phyloP scores from a whole-genome alignment of 1,284 basidiomycete genomes.

The Ceratobasidium sp. region DNA sequence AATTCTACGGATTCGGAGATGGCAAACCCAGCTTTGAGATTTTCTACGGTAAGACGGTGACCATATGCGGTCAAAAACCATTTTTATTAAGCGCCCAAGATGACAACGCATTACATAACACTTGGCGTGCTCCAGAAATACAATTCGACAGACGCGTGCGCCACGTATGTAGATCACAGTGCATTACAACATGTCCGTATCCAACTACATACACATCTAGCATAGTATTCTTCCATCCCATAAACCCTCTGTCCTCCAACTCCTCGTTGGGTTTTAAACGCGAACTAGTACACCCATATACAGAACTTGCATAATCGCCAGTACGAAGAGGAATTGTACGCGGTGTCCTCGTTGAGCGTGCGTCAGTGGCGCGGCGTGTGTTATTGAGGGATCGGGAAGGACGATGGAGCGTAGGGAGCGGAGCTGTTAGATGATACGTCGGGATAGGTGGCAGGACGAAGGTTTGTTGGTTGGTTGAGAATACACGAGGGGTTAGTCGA shows the following conservation, averaged over 20 bases:
- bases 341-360: slow-evolving; percentile 84
- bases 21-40: too few species aligned
- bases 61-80: too few species aligned
- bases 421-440: slow-evolving; percentile 65
- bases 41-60: too few species aligned
- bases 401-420: slow-evolving; percentile 93
- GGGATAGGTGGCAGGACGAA: slow-evolving; percentile 3
- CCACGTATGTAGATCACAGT: neutral
- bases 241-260: neutral
- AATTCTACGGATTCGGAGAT: too few species aligned
- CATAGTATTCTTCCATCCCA: neutral
- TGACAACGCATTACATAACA: too few species aligned
- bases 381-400: slow-evolving; percentile 73
- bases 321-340: slow-evolving; percentile 85
- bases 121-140: too few species aligned
- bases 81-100: too few species aligned
- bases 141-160: too few species aligned
- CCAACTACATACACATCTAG: neutral
- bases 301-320: slow-evolving; percentile 79
- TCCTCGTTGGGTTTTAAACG: slow-evolving; percentile 57
- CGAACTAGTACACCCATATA: slow-evolving; percentile 85
- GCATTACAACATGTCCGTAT: slow-evolving; percentile 2
- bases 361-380: slow-evolving; percentile 72
- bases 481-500: neutral
- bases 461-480: slow-evolving; percentile 14